phyloP scores from a whole-genome alignment of 257 asterid species.

The Lavandula angustifolia region DNA sequence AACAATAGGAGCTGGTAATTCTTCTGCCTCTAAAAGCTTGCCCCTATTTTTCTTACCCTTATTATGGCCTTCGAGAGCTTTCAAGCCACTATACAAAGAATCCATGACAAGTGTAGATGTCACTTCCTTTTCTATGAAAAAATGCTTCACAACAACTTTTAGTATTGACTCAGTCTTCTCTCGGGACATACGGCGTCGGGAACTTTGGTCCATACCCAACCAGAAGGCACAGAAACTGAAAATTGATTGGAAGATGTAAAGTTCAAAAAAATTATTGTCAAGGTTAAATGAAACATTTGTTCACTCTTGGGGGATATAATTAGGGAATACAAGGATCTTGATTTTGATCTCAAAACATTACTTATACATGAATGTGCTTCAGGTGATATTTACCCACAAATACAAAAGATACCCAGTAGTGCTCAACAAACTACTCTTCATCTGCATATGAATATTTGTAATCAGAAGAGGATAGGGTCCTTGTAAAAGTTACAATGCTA shows the following conservation, averaged over 20 bases:
- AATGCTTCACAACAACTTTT: constrained; percentile 76
- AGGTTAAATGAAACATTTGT: not conserved
- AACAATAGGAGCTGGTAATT: constrained; percentile 61
- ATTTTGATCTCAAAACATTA: constrained; percentile 8
- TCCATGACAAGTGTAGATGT: constrained; percentile 97
- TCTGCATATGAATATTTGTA: constrained; percentile 1
- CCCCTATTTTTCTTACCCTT: constrained; percentile 68
- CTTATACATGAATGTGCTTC: constrained; percentile 9
- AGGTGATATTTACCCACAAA: constrained; percentile 19
- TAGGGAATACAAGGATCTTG: not conserved
- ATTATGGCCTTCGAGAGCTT: constrained; percentile 81
- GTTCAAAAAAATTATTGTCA: not conserved
- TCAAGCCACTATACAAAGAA: constrained; percentile 85
- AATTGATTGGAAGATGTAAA: constrained; percentile 32
- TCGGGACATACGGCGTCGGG: constrained; percentile 63
- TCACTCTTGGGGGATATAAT: not conserved
- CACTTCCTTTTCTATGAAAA: constrained; percentile 94
- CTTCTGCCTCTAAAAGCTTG: constrained; percentile 57
- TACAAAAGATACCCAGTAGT: constrained; percentile 1
- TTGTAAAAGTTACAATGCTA: not conserved
- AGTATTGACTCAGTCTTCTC: constrained; percentile 81
- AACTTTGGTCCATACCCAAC: constrained; percentile 70
- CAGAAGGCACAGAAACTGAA: constrained; percentile 89
- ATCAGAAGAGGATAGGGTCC: constrained; percentile 8
- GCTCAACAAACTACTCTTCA: constrained; percentile 1